A percentile compares a stretch with the other conserved stretches of the same genome.
Conservation (phyloP, 768 basidiomycete species). For the Pleurotus giganteus region DNA sequence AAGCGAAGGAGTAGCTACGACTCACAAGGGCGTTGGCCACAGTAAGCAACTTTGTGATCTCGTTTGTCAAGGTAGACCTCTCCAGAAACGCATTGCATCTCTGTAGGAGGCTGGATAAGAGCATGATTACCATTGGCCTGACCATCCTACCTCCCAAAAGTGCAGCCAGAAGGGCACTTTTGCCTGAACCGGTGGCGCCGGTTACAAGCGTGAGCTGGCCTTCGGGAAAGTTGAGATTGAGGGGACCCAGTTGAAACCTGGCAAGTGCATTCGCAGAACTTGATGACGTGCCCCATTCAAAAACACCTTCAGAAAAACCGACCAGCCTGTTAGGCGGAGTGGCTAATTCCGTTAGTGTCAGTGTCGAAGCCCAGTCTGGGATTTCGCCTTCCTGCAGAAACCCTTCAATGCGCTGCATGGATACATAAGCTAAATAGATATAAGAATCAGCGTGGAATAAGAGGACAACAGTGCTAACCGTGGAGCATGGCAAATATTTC, state of each 20-base stretch:
- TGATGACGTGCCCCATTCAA: slow-evolving; percentile 51
- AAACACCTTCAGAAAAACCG: slow-evolving; percentile 54
- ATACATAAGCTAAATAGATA: slow-evolving; percentile 56
- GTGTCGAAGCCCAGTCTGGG: slow-evolving; percentile 71
- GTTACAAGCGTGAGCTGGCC: slow-evolving; percentile 58
- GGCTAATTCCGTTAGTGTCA: slow-evolving; percentile 33
- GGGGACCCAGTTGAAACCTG: slow-evolving; percentile 54
- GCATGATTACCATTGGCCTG: neutral
- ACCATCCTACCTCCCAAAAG: slow-evolving; percentile 59
- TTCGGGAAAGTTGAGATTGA: slow-evolving; percentile 56
- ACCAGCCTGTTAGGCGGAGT: slow-evolving; percentile 27
- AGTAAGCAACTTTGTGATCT: slow-evolving; percentile 63
- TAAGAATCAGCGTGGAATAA: slow-evolving; percentile 4
- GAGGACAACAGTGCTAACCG: slow-evolving; percentile 33
- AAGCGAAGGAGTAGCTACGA: slow-evolving; percentile 8
- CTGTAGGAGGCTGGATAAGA: slow-evolving; percentile 25
- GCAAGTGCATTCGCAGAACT: slow-evolving; percentile 25
- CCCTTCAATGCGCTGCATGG: slow-evolving; percentile 76
- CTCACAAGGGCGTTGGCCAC: slow-evolving; percentile 64
- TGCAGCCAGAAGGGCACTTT: slow-evolving; percentile 61
- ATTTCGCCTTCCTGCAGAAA: slow-evolving; percentile 77
- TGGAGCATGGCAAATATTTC: slow-evolving; percentile 65
- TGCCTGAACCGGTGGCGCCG: slow-evolving; percentile 70
- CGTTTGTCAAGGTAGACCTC: slow-evolving; percentile 53
- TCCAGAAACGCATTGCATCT: slow-evolving; percentile 59